Evolutionary conservation across 2,329 filamentous ascomycete species (phyloP).

Genomic region (Teratosphaeria viscida): DNA sequence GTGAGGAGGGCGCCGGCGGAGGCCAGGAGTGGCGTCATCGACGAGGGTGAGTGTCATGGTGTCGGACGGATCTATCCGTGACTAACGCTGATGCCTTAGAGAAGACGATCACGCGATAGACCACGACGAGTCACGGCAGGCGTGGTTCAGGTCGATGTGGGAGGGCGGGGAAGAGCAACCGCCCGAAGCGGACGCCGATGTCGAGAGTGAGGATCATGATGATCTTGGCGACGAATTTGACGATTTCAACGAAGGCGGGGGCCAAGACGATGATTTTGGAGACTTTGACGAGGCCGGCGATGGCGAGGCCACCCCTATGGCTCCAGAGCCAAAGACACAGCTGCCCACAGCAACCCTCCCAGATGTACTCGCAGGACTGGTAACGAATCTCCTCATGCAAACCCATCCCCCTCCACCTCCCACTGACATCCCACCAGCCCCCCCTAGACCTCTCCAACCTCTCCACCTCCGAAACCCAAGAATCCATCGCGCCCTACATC

Average conservation of each 20-base stretch:
- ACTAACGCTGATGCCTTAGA: conserved; percentile 4
- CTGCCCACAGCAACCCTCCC: conserved; percentile 14
- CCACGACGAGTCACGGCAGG: conserved; percentile 19
- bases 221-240: conserved; percentile 61
- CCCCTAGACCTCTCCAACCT: conserved; percentile 16
- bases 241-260: conserved; percentile 45
- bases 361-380: conserved; percentile 34
- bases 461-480: conserved; percentile 47
- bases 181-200: conserved; percentile 23
- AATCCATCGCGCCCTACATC: conserved; percentile 56
- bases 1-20: conserved; percentile 38
- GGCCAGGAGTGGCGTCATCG: conserved; percentile 29
- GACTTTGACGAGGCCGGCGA: conserved; percentile 36
- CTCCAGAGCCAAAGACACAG: conserved; percentile 26
- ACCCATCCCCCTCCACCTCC: background rate
- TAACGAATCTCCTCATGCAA: conserved; percentile 29
- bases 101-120: conserved; percentile 27
- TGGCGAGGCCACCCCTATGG: conserved; percentile 26
- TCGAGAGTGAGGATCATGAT: conserved; percentile 53
- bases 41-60: conserved; percentile 44
- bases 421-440: conserved; percentile 12
- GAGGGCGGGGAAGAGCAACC: conserved; percentile 11
- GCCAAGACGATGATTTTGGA: conserved; percentile 37
- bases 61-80: background rate
- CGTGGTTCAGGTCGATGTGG: conserved; percentile 25